Conservation (phyloP, 345 rosid genomes). For the Eucalyptus camaldulensis region DNA sequence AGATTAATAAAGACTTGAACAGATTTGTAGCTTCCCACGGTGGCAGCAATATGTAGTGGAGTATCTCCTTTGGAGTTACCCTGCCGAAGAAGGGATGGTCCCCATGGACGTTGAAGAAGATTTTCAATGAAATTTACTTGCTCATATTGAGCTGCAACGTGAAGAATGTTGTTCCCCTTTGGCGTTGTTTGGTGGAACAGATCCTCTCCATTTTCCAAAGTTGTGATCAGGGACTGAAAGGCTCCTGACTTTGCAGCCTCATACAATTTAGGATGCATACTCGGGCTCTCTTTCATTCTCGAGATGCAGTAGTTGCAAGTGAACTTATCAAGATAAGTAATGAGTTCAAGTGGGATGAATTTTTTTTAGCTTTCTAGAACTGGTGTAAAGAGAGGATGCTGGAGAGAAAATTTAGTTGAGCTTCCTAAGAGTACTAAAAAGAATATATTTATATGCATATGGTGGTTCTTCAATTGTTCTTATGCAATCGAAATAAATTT, state of each 20-base stretch:
- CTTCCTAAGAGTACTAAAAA: too few relatives aligned
- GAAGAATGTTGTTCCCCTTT: neutral
- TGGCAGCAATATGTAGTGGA: neutral
- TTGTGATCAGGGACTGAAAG: neutral
- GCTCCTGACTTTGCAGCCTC: neutral
- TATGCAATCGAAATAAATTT: too few relatives aligned
- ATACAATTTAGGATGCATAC: neutral
- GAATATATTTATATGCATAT: too few relatives aligned
- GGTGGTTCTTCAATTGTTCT: too few relatives aligned
- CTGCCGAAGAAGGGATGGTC: neutral
- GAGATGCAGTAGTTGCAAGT: neutral
- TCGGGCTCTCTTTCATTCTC: neutral
- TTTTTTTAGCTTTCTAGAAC: too few relatives aligned
- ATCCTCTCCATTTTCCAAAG: neutral
- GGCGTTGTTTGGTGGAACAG: neutral
- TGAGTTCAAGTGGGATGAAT: neutral
- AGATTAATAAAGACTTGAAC: neutral
- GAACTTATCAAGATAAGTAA: neutral
- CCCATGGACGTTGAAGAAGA: neutral
- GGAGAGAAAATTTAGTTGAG: too few relatives aligned
- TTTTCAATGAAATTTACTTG: neutral
- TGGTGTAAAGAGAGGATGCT: too few relatives aligned
- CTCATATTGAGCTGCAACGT: neutral
- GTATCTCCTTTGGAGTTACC: neutral
- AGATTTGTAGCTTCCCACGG: neutral